Evolutionary conservation across 2,329 filamentous ascomycete species (phyloP).

Genomic region (Botryosphaeria dothidea): DNA sequence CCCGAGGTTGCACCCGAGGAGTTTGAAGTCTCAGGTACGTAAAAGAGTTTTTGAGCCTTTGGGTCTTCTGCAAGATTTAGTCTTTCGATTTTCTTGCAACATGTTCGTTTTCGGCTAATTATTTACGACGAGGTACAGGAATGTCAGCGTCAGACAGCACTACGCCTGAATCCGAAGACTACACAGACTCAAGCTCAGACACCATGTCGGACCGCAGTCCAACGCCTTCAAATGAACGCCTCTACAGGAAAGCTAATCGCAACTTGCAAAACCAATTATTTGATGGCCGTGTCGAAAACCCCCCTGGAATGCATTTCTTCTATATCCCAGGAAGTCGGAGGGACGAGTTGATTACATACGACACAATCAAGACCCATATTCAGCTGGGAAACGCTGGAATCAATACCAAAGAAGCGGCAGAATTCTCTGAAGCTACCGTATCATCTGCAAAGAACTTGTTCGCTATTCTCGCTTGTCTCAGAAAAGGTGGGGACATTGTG

Average conservation of each 20-base stretch:
- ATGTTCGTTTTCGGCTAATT: too few relatives aligned
- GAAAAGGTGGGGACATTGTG: neutral
- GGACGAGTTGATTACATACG: neutral
- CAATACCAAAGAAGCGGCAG: neutral
- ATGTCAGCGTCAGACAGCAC: neutral
- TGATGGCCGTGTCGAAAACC: neutral
- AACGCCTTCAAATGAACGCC: neutral
- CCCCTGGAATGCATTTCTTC: neutral
- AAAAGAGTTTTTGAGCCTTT: too few relatives aligned
- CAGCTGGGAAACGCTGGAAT: neutral
- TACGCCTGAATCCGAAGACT: neutral
- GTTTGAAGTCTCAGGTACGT: too few relatives aligned
- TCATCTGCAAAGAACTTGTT: neutral
- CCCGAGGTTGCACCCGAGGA: too few relatives aligned
- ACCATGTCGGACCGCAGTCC: neutral
- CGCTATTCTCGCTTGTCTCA: conserved; percentile 4
- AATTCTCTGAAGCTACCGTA: neutral
- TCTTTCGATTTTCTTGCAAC: too few relatives aligned
- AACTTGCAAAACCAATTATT: neutral
- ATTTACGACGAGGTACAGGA: too few relatives aligned
- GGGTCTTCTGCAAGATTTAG: too few relatives aligned
- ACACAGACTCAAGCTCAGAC: neutral
- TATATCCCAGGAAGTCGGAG: neutral
- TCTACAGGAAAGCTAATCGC: neutral
- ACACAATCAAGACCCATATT: neutral